Evolutionary conservation across 2,329 filamentous ascomycete genomes (phyloP), one percentile per base, ranked within the genome.

Genomic region (Sporothrix brasiliensis): DNA sequence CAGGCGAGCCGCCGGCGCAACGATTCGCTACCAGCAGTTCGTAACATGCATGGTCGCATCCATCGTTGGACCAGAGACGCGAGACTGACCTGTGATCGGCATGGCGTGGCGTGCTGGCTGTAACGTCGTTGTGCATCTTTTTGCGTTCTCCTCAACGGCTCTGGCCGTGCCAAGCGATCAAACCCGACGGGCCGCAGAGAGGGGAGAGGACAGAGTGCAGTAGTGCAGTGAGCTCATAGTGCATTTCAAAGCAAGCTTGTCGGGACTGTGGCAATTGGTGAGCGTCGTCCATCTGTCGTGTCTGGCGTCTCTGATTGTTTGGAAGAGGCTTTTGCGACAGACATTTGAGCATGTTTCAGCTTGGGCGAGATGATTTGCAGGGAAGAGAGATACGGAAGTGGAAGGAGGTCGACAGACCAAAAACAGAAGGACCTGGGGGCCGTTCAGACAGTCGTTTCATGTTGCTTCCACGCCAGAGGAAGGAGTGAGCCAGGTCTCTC

Each of bases 301-400:
- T 63, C n/a, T 7, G 24, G 5, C 19, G 10, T 27, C 13, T 27
- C 6, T 61, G 19, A 3, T 41, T 39, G 19, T 67, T 54, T 52
- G 3, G 3, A 16, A 30, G 49, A 67, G 30, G n/a, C 50, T 54
- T 49, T 68, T 58, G 66, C 66, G 66, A 49, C 53, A 49, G 34
- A 53, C 27, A 30, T 19, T 53, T 65, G 68, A 69, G 68, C 68
- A 69, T 34, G 68, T 69, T 69, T 69, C 68, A 69, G 30, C 68
- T 54, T 44, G 39, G 16, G 21, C 39, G 41, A 34, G 34, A 14
- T 3, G 63, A 39, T 39, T 24, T 39, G 11, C n/a, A 53, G 47
- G 24, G 11, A n/a, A 30, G 47, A 50, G 47, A 6, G 47, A 24
- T 24, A 24, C 24, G 24, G 24, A 24, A 24, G 24, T 30, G 34